Base-by-base conservation (phyloP, 2,329 filamentous ascomycete species). In the Fusarium proliferatum region DNA sequence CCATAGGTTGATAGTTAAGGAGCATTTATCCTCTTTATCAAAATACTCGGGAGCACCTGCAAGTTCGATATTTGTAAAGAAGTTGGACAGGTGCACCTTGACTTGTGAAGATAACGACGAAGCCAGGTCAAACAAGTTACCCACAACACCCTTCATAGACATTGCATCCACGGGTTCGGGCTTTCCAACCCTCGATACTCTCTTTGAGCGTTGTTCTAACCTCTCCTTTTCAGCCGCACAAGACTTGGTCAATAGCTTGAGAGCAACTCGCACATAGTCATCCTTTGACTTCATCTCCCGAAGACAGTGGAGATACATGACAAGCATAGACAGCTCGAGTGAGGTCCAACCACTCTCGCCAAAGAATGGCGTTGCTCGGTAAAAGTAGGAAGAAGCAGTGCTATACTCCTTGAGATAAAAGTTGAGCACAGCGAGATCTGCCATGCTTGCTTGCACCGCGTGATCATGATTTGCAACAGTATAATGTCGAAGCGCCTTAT, bases 361-460 rank as follows among this genome's bases (percentile, higher is more conserved):
- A 76, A 96, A 97, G 70, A 94, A 93, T 0, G 92, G 91, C 1
- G 93, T 92, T 48, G 96, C 91, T 51, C 91, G 88, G 76, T 92
- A 89, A 77, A 99, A 96, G 78, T 93, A 95, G 2, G 88, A 88
- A 0, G 93, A 91, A 2, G 96, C 95, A 3, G 90, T 88, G 5
- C 85, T 86, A 78, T 91, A 95, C 73, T 98, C 93, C 28, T 89
- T 88, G 6, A 93, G 86, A 67, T 93, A 89, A 75, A 92, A 96
- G 77, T 96, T 95, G 57, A 98, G 85, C 9, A 96, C 88, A 3
- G 95, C 96, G 51, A 98, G 87, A 81, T 99, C 96, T 15, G 94
- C 93, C 81, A 95, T 90, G 68, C 92, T 91, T 26, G 91, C 88
- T 75, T 97, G 91, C 2, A 93, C 91, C 12, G 94, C 93, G 76